phyloP scores from a whole-genome alignment of 1,139 yeast genomes.

The Taiozyma sp. region DNA sequence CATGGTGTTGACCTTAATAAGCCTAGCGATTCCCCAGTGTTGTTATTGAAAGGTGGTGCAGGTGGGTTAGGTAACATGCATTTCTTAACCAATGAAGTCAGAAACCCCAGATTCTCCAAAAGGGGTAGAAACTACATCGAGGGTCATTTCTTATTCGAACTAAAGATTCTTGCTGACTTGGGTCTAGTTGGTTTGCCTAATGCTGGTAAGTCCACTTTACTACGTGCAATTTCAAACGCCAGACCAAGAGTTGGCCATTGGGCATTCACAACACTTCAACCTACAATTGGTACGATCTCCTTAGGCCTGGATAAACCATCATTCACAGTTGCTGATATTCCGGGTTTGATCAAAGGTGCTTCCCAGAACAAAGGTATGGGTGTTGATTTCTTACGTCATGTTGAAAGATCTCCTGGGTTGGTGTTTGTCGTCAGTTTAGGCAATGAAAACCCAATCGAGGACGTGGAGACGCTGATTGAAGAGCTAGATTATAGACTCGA shows the following conservation, averaged over 20 bases:
- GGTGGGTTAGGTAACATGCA: conserved; percentile 98
- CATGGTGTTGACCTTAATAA: conserved; percentile 70
- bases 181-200: conserved; percentile 95
- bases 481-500: conserved; percentile 72
- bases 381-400: conserved; percentile 82
- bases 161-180: conserved; percentile 84
- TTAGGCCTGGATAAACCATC: conserved; percentile 63
- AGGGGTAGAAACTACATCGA: conserved; percentile 69
- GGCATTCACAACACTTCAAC: conserved; percentile 93
- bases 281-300: conserved; percentile 84
- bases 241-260: conserved; percentile 92
- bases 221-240: conserved; percentile 84
- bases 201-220: conserved; percentile 89
- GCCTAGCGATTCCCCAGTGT: conserved; percentile 64
- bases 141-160: conserved; percentile 68
- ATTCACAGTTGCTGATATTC: conserved; percentile 95
- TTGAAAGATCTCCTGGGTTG: conserved; percentile 86
- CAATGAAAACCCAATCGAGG: conserved; percentile 53
- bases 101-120: conserved; percentile 89
- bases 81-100: conserved; percentile 73
- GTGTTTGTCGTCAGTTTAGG: conserved; percentile 85
- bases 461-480: conserved; percentile 51
- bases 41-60: conserved; percentile 75
- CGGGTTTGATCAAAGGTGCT: conserved; percentile 92
- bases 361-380: conserved; percentile 88